Evolutionary conservation across 495 filamentous ascomycete species (phyloP).

Genomic region (Annulohypoxylon bovei): DNA sequence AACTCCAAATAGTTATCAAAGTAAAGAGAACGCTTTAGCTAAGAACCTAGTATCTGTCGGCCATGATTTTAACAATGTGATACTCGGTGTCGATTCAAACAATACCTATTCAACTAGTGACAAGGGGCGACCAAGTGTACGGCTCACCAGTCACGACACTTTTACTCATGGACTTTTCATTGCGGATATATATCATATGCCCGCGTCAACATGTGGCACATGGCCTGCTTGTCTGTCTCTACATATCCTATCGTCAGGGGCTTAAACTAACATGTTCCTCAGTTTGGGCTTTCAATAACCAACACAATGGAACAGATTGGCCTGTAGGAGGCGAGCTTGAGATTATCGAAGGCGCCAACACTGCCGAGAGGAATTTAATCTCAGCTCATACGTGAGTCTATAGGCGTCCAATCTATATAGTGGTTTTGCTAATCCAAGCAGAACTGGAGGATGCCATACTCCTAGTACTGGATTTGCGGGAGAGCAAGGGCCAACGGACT

Average conservation of each 20-base stretch:
- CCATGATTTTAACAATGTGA: conserved; percentile 56
- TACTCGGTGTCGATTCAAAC: conserved; percentile 57
- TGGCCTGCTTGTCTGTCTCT: conserved; percentile 70
- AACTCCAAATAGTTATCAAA: conserved; percentile 40
- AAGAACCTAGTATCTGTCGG: conserved; percentile 51
- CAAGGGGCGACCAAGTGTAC: conserved; percentile 69
- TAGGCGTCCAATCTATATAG: conserved; percentile 46
- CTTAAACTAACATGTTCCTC: conserved; percentile 15
- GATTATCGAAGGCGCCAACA: conserved; percentile 83
- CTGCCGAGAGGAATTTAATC: conserved; percentile 67
- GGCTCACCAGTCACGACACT: conserved; percentile 68
- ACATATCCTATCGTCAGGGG: background rate
- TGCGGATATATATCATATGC: conserved; percentile 76
- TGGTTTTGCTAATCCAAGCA: conserved; percentile 54
- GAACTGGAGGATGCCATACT: conserved; percentile 58
- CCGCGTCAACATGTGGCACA: conserved; percentile 69
- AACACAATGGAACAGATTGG: conserved; percentile 58
- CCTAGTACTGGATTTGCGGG: conserved; percentile 49
- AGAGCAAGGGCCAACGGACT: conserved; percentile 27
- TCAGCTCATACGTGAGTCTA: conserved; percentile 70
- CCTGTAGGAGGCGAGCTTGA: conserved; percentile 80
- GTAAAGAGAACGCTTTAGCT: conserved; percentile 43
- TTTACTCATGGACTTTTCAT: conserved; percentile 74
- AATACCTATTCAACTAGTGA: conserved; percentile 47
- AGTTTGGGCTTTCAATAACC: conserved; percentile 53